Percentiles rank a stretch among this genome's conserved stretches.
Evolutionary conservation across 139 green algal genomes (phyloP).

Genomic region (Dunaliella sp.): DNA sequence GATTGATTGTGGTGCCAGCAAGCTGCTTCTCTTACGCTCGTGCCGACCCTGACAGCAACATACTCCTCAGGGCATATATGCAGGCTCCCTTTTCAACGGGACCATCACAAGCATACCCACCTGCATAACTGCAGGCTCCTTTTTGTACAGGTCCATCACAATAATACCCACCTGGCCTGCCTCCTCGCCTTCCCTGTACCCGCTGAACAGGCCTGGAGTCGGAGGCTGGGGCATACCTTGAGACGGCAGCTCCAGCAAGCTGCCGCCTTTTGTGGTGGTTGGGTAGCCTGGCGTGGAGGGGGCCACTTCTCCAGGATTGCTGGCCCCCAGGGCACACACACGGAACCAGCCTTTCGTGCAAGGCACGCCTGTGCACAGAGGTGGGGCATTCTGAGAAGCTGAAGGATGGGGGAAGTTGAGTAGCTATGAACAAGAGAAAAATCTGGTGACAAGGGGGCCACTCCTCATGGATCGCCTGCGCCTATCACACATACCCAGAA

Average conservation of each 20-base stretch:
- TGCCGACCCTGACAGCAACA: no score
- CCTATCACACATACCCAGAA: no score
- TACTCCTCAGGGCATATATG: no score
- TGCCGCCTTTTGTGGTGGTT: not conserved
- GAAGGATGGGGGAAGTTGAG: no score
- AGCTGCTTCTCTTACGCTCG: not conserved
- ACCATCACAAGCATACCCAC: no score
- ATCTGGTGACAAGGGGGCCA: no score
- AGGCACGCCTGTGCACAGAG: conserved; percentile 10
- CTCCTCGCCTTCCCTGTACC: not conserved
- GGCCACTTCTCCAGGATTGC: not conserved
- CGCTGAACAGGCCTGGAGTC: not conserved
- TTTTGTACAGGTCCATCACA: no score
- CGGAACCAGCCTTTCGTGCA: conserved; percentile 41
- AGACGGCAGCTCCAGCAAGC: not conserved
- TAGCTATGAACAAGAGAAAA: no score
- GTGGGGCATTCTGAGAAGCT: no score
- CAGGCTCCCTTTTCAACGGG: no score
- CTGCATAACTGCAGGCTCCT: no score
- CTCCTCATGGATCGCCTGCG: no score
- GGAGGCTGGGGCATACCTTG: not conserved
- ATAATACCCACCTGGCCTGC: not conserved
- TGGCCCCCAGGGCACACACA: conserved; percentile 13
- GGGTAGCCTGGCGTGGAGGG: not conserved
- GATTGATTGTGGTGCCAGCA: not conserved